These are phyloP conservation scores for Tolypocladium inflatum DNA, from an alignment of 2,329 filamentous ascomycete genomes.

Conservation along the genomic window DNA sequence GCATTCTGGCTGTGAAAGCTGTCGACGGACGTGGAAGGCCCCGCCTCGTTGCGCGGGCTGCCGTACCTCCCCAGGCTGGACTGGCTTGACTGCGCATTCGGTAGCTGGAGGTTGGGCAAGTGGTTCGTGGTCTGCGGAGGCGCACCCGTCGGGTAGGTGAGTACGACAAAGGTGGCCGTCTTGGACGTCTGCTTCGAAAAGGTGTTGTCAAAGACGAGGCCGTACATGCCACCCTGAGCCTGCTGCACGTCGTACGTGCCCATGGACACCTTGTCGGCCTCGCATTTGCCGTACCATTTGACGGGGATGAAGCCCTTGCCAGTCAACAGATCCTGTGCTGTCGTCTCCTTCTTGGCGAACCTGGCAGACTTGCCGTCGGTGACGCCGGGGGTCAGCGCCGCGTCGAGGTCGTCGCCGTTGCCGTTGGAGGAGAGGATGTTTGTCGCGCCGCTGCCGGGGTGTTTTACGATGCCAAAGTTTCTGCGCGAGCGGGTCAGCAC, in stretches of 20 bases:
- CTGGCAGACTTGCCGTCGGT: slow-evolving; percentile 36
- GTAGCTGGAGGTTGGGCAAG: slow-evolving; percentile 47
- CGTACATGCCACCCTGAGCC: slow-evolving; percentile 84
- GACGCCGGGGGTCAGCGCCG: slow-evolving; percentile 31
- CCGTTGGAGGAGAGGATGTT: slow-evolving; percentile 31
- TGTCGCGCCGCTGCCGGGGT: slow-evolving; percentile 64
- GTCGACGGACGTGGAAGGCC: slow-evolving; percentile 47
- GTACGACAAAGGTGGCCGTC: slow-evolving; percentile 85
- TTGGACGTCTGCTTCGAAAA: slow-evolving; percentile 95
- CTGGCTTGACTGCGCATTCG: slow-evolving; percentile 30
- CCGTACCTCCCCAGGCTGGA: slow-evolving; percentile 41
- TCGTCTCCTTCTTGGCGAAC: slow-evolving; percentile 48
- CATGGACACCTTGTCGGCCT: slow-evolving; percentile 90
- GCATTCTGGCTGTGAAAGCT: slow-evolving; percentile 46
- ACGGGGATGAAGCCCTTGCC: slow-evolving; percentile 60
- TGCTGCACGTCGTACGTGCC: slow-evolving; percentile 72
- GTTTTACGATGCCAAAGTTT: slow-evolving; percentile 97
- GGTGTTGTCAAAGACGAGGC: slow-evolving; percentile 95
- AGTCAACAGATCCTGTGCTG: slow-evolving; percentile 53
- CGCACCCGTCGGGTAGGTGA: slow-evolving; percentile 82
- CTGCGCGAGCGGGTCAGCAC: slow-evolving; percentile 26
- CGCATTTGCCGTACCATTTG: slow-evolving; percentile 89
- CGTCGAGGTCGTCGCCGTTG: slow-evolving; percentile 31
- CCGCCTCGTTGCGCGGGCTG: slow-evolving; percentile 34
- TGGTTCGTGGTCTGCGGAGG: slow-evolving; percentile 67